These are phyloP conservation scores for Quercus berberidifolia DNA, from an alignment of 306 rosid species.

Conservation along the genomic window DNA sequence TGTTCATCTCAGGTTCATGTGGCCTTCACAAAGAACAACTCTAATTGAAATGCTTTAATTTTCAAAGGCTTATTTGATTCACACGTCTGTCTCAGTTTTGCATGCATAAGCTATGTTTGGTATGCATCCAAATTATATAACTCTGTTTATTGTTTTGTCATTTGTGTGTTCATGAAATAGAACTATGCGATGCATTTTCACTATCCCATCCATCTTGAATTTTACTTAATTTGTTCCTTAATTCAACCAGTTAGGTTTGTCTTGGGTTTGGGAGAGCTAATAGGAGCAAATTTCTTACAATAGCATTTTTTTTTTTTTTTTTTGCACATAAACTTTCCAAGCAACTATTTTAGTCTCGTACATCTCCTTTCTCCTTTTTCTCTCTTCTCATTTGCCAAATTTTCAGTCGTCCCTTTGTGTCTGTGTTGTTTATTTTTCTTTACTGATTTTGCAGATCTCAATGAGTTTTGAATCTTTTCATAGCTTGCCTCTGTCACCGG, in stretches of 20 bases:
- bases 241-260: background rate
- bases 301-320: background rate
- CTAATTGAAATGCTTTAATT: background rate
- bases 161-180: background rate
- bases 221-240: background rate
- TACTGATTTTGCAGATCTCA: slow-evolving; percentile 69
- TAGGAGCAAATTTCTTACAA: background rate
- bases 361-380: background rate
- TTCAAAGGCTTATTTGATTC: background rate
- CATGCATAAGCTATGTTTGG: background rate
- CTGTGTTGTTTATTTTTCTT: slow-evolving; percentile 2
- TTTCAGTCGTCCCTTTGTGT: background rate
- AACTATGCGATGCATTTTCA: background rate
- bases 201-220: background rate
- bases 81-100: background rate
- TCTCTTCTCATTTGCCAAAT: background rate
- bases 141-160: background rate
- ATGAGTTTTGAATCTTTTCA: slow-evolving; percentile 79
- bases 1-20: slow-evolving; percentile 76
- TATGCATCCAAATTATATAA: background rate
- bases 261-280: background rate
- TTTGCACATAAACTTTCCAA: background rate
- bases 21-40: slow-evolving; percentile 18
- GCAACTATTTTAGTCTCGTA: background rate
- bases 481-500: slow-evolving; percentile 79